Percentiles rank a stretch among this genome's conserved stretches.
Conservation (phyloP, 1,284 basidiomycete genomes). For the Pterula multifida region DNA sequence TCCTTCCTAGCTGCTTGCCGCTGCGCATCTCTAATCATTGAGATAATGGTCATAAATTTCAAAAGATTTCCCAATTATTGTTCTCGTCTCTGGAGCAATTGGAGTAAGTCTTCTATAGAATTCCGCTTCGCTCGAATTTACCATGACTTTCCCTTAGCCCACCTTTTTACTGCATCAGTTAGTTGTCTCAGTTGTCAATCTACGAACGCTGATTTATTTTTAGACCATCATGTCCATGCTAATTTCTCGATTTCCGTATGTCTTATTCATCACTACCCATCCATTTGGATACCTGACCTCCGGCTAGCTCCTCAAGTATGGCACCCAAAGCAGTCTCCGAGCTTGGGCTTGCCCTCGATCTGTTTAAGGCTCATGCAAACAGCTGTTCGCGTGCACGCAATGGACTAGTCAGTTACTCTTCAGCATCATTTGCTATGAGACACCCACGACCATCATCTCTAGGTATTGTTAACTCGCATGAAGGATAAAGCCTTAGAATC, state of each 20-base stretch:
- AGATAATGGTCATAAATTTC: constrained; percentile 34
- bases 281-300: neutral
- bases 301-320: constrained; percentile 33
- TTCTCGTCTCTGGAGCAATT: constrained; percentile 39
- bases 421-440: neutral
- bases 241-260: neutral
- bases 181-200: neutral
- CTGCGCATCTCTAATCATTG: constrained; percentile 34
- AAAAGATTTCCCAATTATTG: constrained; percentile 42
- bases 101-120: constrained; percentile 20
- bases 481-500: constrained; percentile 37
- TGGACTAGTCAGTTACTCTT: constrained; percentile 27
- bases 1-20: constrained; percentile 53
- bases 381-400: constrained; percentile 36
- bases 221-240: neutral
- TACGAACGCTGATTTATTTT: neutral
- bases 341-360: constrained; percentile 38
- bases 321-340: constrained; percentile 45
- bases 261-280: neutral
- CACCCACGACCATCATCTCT: neutral
- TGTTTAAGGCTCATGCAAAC: constrained; percentile 37
- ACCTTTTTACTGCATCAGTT: constrained; percentile 1
- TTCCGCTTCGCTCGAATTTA: neutral
- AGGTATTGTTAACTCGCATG: constrained; percentile 37
- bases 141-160: neutral